A percentile compares a stretch with the other conserved stretches of the same genome.
Conservation (phyloP, 352 stramenopile species). For the Elongisporangium prolatum region DNA sequence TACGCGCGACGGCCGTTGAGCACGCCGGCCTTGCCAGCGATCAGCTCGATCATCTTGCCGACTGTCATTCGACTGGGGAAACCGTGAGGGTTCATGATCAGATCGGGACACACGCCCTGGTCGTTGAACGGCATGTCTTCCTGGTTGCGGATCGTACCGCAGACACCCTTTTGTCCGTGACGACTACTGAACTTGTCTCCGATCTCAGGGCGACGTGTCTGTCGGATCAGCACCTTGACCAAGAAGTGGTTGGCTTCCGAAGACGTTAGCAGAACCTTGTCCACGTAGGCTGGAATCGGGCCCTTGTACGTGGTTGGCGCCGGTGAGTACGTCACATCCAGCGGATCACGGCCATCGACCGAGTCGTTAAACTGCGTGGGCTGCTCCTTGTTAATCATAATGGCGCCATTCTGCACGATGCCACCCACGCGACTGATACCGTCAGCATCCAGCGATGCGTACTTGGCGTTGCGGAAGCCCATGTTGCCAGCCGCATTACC, state of each 20-base stretch:
- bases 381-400: conserved; percentile 99
- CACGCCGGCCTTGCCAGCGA: conserved; percentile 97
- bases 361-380: conserved; percentile 92
- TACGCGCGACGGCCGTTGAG: conserved; percentile 96
- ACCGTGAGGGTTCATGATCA: conserved; percentile 99
- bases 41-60: conserved; percentile 99
- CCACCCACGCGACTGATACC: conserved; percentile 90
- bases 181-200: conserved; percentile 99
- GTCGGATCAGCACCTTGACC: conserved; percentile 97
- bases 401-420: conserved; percentile 90
- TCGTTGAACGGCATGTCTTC: conserved; percentile 99
- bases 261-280: conserved; percentile 98
- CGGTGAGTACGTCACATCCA: conserved; percentile 79
- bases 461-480: conserved; percentile 88
- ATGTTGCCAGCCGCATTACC: conserved; percentile 31
- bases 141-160: conserved; percentile 93
- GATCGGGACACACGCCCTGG: conserved; percentile 95
- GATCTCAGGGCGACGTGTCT: conserved; percentile 96
- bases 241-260: conserved; percentile 98
- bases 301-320: conserved; percentile 95
- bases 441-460: conserved; percentile 94
- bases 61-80: conserved; percentile 99
- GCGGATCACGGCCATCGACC: conserved; percentile 65
- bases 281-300: conserved; percentile 93
- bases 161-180: conserved; percentile 99